These are phyloP conservation scores for Chlorociboria aeruginascens DNA, from an alignment of 495 filamentous ascomycete species.

Conservation along the genomic window DNA sequence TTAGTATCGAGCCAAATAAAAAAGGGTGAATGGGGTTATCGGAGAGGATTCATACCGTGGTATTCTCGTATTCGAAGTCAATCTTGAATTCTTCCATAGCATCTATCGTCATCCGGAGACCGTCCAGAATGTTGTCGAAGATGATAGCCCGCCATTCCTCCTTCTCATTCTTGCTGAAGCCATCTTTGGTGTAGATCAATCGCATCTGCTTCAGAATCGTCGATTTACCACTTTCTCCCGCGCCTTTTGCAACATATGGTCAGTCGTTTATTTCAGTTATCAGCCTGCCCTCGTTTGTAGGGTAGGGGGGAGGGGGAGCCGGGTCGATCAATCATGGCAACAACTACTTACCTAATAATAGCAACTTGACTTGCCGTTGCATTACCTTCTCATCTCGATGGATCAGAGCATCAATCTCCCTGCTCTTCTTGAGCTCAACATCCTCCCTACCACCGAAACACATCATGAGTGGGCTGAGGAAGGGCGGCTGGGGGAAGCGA, in stretches of 20 bases:
- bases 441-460: conserved; percentile 49
- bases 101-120: conserved; percentile 80
- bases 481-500: background rate
- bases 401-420: conserved; percentile 65
- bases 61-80: conserved; percentile 61
- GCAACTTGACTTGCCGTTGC: conserved; percentile 69
- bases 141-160: conserved; percentile 90
- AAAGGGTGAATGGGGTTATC: background rate
- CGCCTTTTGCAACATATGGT: conserved; percentile 47
- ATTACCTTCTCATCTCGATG: conserved; percentile 72
- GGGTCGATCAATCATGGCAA: background rate
- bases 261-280: conserved; percentile 8
- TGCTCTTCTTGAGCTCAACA: conserved; percentile 36
- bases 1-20: background rate
- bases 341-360: conserved; percentile 57
- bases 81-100: conserved; percentile 85
- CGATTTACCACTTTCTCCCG: conserved; percentile 95
- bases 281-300: background rate
- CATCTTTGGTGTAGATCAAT: conserved; percentile 78
- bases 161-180: conserved; percentile 83
- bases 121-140: conserved; percentile 82
- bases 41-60: conserved; percentile 51
- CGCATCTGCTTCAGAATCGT: conserved; percentile 99
- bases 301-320: conserved; percentile 8
- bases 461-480: conserved; percentile 33